phyloP scores from a whole-genome alignment of 2,329 filamentous ascomycete species.

The Diaporthe destruens region DNA sequence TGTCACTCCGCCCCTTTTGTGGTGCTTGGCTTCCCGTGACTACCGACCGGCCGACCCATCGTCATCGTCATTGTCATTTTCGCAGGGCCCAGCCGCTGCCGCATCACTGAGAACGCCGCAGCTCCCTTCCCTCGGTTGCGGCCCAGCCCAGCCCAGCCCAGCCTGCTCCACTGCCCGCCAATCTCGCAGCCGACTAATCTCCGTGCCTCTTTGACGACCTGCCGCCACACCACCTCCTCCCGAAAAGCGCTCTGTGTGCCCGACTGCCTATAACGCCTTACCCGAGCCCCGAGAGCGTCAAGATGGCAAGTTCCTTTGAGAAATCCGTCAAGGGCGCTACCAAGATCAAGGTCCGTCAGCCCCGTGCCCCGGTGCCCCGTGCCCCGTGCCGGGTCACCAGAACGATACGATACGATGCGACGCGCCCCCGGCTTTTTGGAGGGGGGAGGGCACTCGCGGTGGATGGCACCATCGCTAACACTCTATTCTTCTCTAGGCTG shows the following conservation, averaged over 20 bases:
- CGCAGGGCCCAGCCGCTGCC: slow-evolving; percentile 20
- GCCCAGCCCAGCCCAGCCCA: slow-evolving; percentile 31
- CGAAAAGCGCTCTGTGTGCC: slow-evolving; percentile 10
- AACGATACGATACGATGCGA: slow-evolving; percentile 9
- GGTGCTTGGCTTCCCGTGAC: slow-evolving; percentile 35
- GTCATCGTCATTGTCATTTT: slow-evolving; percentile 32
- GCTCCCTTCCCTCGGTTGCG: slow-evolving; percentile 16
- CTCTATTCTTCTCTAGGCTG: slow-evolving; percentile 70
- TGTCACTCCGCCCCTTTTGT: slow-evolving; percentile 29
- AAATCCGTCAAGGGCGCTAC: slow-evolving; percentile 99
- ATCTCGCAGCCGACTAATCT: slow-evolving; percentile 34
- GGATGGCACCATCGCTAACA: slow-evolving; percentile 43
- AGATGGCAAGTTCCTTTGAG: slow-evolving; percentile 91
- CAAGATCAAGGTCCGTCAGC: slow-evolving; percentile 84
- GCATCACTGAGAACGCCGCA: slow-evolving; percentile 20
- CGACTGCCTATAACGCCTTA: not conserved
- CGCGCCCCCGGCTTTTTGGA: not conserved
- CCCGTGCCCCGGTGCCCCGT: not conserved
- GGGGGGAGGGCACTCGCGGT: not conserved
- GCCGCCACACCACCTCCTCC: slow-evolving; percentile 9
- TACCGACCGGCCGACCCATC: slow-evolving; percentile 27
- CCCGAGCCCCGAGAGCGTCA: slow-evolving; percentile 30
- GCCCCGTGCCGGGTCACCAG: not conserved
- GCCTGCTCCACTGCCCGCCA: slow-evolving; percentile 30
- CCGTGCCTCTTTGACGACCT: slow-evolving; percentile 31